phyloP scores from a whole-genome alignment of 2,329 filamentous ascomycete species.

The Diaporthe amygdali region DNA sequence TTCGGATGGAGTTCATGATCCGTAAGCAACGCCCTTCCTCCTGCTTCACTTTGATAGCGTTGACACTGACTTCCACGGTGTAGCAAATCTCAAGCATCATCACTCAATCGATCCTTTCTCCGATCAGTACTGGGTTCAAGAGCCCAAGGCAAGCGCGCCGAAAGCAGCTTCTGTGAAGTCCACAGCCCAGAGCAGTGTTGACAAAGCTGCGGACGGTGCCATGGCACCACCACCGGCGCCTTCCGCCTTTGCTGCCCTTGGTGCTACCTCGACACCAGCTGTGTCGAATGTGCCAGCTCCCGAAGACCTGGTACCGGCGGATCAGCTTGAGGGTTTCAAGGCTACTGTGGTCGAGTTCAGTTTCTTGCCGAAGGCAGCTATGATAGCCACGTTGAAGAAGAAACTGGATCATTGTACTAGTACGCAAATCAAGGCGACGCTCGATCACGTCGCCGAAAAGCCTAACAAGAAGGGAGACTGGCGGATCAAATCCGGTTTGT shows the following conservation, averaged over 20 bases:
- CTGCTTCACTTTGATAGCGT: neutral
- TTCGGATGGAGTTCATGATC: conserved; percentile 77
- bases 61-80: conserved; percentile 27
- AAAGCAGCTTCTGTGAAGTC: conserved; percentile 31
- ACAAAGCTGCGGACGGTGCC: conserved; percentile 36
- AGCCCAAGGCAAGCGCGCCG: conserved; percentile 28
- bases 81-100: conserved; percentile 54
- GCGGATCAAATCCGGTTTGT: conserved; percentile 20
- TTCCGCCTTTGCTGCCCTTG: conserved; percentile 27
- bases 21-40: conserved; percentile 53
- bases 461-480: conserved; percentile 56
- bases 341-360: conserved; percentile 64
- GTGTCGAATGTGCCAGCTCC: conserved; percentile 17
- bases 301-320: conserved; percentile 55
- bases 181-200: conserved; percentile 38
- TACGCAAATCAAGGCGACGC: conserved; percentile 72
- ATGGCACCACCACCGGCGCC: conserved; percentile 30
- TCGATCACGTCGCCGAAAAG: conserved; percentile 70
- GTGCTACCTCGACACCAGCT: neutral
- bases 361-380: conserved; percentile 71
- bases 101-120: conserved; percentile 82
- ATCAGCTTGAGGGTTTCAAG: conserved; percentile 71
- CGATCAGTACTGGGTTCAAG: conserved; percentile 74
- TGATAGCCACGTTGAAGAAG: conserved; percentile 78
- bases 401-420: conserved; percentile 74